Evolutionary conservation across 83 land plant species (phyloP).

Genomic region (Larix sibirica): DNA sequence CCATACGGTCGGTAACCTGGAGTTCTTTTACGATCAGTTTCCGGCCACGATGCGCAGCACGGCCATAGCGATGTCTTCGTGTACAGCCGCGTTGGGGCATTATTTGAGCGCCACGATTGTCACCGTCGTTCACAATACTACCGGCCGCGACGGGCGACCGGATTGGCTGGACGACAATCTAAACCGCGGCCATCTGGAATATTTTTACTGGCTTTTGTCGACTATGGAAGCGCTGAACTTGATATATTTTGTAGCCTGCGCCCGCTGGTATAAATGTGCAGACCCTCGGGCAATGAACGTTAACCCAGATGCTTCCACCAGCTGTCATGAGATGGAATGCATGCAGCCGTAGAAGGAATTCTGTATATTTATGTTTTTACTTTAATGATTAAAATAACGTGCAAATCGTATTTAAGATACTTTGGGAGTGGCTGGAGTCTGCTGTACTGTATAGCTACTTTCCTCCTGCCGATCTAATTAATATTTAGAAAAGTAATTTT

Average conservation of each 20-base stretch:
- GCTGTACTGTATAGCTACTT: too few species aligned
- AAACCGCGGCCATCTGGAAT: slow-evolving; percentile 67
- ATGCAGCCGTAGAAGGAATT: too few species aligned
- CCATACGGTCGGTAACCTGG: slow-evolving; percentile 65
- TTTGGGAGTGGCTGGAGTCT: too few species aligned
- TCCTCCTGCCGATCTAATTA: too few species aligned
- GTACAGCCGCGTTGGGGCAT: slow-evolving; percentile 47
- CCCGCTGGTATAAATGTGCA: background rate
- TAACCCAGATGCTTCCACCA: too few species aligned
- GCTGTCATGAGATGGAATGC: too few species aligned
- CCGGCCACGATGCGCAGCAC: slow-evolving; percentile 80
- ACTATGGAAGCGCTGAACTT: slow-evolving; percentile 51
- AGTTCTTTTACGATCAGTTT: slow-evolving; percentile 82
- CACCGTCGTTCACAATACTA: slow-evolving; percentile 40
- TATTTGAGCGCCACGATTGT: slow-evolving; percentile 62
- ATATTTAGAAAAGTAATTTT: too few species aligned
- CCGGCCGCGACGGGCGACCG: slow-evolving; percentile 37
- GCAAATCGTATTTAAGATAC: too few species aligned
- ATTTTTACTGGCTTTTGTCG: slow-evolving; percentile 65
- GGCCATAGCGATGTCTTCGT: slow-evolving; percentile 62
- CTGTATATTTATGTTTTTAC: too few species aligned
- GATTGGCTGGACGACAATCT: slow-evolving; percentile 40
- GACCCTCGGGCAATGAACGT: too few species aligned
- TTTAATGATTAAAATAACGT: too few species aligned
- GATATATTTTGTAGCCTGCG: slow-evolving; percentile 41